Conservation (phyloP, 2,329 filamentous ascomycete species). For the Hypoxylon sp. region DNA sequence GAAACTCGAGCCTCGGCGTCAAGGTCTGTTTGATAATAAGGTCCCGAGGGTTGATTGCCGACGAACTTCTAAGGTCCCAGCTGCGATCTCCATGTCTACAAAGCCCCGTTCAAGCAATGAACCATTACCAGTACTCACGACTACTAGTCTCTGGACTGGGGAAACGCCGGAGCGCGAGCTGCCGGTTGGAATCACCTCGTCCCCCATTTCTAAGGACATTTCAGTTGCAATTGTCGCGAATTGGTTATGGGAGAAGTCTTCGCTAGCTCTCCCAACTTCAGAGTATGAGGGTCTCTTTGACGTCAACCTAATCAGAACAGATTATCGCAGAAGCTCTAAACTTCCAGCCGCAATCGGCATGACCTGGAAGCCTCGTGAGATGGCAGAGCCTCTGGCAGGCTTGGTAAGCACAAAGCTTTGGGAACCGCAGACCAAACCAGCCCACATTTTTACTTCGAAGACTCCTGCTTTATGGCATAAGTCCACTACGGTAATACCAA, state of each 20-base stretch:
- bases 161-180: constrained; percentile 35
- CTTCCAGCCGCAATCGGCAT: constrained; percentile 34
- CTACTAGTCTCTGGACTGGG: constrained; percentile 43
- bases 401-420: constrained; percentile 42
- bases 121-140: constrained; percentile 31
- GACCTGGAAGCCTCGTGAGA: constrained; percentile 29
- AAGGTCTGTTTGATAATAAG: constrained; percentile 46
- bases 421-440: constrained; percentile 18
- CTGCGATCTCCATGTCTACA: constrained; percentile 49
- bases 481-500: constrained; percentile 4
- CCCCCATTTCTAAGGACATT: constrained; percentile 3
- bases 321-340: constrained; percentile 39
- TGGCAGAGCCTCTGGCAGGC: constrained; percentile 21
- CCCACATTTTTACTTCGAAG: constrained; percentile 2
- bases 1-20: constrained; percentile 12
- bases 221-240: constrained; percentile 31
- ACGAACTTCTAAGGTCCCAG: constrained; percentile 49
- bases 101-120: constrained; percentile 43
- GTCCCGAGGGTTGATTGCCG: constrained; percentile 44
- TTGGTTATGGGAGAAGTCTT: constrained; percentile 40
- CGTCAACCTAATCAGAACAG: constrained; percentile 15
- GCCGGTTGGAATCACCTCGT: constrained; percentile 45
- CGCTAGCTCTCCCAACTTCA: not conserved
- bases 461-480: constrained; percentile 37
- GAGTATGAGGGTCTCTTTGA: constrained; percentile 35